Base-by-base conservation (phyloP, 371 early-diverging fungal species). In the Mucor saturninus region DNA sequence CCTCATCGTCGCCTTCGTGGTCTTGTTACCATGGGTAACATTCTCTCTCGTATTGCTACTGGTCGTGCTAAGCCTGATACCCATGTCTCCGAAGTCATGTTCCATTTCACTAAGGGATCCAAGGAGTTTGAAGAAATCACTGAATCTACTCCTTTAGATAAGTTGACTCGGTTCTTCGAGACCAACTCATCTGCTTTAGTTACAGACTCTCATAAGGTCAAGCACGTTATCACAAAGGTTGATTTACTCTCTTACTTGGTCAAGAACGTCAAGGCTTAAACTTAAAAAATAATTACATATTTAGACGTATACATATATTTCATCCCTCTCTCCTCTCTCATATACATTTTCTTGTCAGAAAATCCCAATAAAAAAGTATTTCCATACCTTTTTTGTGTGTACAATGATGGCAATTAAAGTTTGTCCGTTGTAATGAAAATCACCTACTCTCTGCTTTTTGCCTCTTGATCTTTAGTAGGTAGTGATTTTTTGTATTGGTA, bases 221-320 rank as follows among this genome's bases (percentile, higher is more conserved):
- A 88, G 72, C 92, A 92, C 59, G 93, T 97, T 15, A 87, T 95
- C 35, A 97, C 96, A 66, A 95, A 94, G 75, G 91, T 95, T 48
- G 97, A 97, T 74, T 78, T 97, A 52, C 84, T 97, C 30, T 79
- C 89, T n/a, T 93, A 81, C 64, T 78, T 97, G 63, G 90, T 93
- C 51, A 84, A 83, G 68, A 77, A 80, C 45, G 46, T 48, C 13
- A 65, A 65, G 57, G 52, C 60, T 32, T 65, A 65, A 58, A 29
- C 4, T 21, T 21, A 46, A 0, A 35, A 35, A 35, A 46, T 1
- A 21, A 21, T 4, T 26, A 5, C 46, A 46, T 46, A 46, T 46
- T 46, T 21, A 21, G 26, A 15, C 21, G n/a, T 46, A 21, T 46
- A 21, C 21, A 21, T 21, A 46, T 21, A 21, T 21, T 46, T 46